A percentile compares a stretch with the other conserved stretches of the same genome.
phyloP scores from a whole-genome alignment of 192 early-diverging fungal species.

The Backusella circina region DNA sequence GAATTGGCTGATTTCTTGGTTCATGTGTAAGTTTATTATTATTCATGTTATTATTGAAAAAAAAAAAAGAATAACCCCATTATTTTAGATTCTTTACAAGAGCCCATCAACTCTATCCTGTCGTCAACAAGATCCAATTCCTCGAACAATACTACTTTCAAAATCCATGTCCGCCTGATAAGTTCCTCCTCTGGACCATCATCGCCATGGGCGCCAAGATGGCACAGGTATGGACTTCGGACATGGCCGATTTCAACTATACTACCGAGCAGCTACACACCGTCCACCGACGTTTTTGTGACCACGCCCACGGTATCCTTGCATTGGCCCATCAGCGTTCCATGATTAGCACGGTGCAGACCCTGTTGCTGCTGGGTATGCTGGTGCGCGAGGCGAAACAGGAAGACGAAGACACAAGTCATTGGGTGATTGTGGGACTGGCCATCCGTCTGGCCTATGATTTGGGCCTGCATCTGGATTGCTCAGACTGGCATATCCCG shows the following conservation, averaged over 20 bases:
- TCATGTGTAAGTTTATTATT: constrained; percentile 4
- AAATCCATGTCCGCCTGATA: constrained; percentile 10
- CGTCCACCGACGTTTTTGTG: background rate
- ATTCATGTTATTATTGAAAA: background rate
- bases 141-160: constrained; percentile 24
- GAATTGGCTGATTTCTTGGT: constrained; percentile 18
- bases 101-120: constrained; percentile 5
- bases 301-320: constrained; percentile 50
- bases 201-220: constrained; percentile 5
- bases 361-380: constrained; percentile 59
- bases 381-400: constrained; percentile 26
- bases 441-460: constrained; percentile 78
- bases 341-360: constrained; percentile 54
- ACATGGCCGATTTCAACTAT: background rate
- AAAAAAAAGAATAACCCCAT: too few species aligned
- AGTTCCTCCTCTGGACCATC: constrained; percentile 20
- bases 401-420: constrained; percentile 12
- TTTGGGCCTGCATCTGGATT: constrained; percentile 71
- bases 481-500: constrained; percentile 48
- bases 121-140: constrained; percentile 28
- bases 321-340: constrained; percentile 56
- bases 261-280: background rate
- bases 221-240: background rate
- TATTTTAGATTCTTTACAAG: constrained; percentile 24
- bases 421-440: constrained; percentile 19